Base-by-base conservation (phyloP, 768 basidiomycete species). In the Collybiopsis confluens region DNA sequence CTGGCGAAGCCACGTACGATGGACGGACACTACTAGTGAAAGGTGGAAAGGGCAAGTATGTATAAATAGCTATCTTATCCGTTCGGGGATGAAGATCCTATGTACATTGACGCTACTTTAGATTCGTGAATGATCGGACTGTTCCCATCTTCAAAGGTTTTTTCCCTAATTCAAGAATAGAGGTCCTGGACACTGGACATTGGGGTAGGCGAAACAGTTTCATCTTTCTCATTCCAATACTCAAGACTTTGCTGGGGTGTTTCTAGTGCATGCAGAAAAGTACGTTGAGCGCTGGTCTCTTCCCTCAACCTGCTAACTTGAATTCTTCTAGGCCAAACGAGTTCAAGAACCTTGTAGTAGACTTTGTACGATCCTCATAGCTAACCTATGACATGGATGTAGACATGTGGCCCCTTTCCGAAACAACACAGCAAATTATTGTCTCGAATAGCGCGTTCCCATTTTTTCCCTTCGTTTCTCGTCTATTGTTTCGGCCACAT, bases 191-290 rank as follows among this genome's bases (percentile, higher is more conserved):
- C 54, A 73, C 92, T 0, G 84, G 86, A 1, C 94, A 98, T 67
- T 98, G 94, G 94, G 88, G 90, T 91, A 64, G 58, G 83, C 68
- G 5, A 36, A 6, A 27, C 23, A 26, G 21, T 9, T 44, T 13
- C 5, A 13, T 10, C 23, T 48, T 37, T 35, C 35, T 36, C 11
- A 20, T 4, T 48, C 16, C n/a, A n/a, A n/a, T n/a, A 13, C 24
- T 26, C 42, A 11, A 18, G 35, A 18, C 10, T 23, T 46, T 30
- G 1, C 37, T 54, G 38, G 23, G 27, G 21, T 45, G 10, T 30
- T 26, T 15, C 20, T 33, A 91, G 89, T 95, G 18, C 92, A 95
- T 58, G 87, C 90, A 15, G 92, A 95, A 64, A 78, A 77, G 78
- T 84, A 61, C 55, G 73, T 65, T 11, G 8, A n/a, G 23, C 33